Conservation (phyloP, 2,329 filamentous ascomycete genomes). For the Rhinocladiella similis region DNA sequence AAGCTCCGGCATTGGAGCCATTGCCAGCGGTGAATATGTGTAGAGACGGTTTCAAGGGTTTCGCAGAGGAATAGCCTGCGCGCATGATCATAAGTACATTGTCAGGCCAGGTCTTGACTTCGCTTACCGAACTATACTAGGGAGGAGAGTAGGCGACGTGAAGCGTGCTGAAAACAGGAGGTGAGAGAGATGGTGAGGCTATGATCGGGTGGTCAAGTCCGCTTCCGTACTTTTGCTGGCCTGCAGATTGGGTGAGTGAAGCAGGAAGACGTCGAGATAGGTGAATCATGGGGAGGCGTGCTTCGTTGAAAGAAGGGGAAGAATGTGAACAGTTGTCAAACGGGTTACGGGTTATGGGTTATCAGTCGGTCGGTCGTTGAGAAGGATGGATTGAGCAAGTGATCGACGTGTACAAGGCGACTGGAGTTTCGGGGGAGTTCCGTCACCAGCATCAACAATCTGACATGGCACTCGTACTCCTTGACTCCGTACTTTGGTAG, state of each 20-base stretch:
- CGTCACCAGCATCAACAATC: not conserved
- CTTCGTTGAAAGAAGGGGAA: not conserved
- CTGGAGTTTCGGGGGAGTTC: not conserved
- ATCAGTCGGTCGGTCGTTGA: not conserved
- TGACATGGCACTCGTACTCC: not conserved
- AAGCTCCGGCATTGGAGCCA: slow-evolving; percentile 28
- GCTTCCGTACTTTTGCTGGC: not conserved
- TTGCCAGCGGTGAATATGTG: not conserved
- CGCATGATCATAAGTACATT: not conserved
- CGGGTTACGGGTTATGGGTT: not conserved
- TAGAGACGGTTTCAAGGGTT: not conserved
- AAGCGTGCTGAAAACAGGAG: not conserved
- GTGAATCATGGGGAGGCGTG: too few relatives aligned
- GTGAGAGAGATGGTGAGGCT: not conserved
- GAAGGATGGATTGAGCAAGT: not conserved
- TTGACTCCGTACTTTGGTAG: too few relatives aligned
- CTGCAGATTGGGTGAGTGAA: not conserved
- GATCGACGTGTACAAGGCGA: not conserved
- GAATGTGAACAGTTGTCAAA: not conserved
- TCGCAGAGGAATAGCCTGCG: not conserved
- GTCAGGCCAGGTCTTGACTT: not conserved
- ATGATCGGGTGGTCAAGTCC: not conserved
- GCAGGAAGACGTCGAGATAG: not conserved
- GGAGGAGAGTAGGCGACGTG: not conserved
- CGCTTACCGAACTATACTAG: not conserved